Base-by-base conservation (phyloP, 2,329 filamentous ascomycete species). In the Venturia oleaginea region DNA sequence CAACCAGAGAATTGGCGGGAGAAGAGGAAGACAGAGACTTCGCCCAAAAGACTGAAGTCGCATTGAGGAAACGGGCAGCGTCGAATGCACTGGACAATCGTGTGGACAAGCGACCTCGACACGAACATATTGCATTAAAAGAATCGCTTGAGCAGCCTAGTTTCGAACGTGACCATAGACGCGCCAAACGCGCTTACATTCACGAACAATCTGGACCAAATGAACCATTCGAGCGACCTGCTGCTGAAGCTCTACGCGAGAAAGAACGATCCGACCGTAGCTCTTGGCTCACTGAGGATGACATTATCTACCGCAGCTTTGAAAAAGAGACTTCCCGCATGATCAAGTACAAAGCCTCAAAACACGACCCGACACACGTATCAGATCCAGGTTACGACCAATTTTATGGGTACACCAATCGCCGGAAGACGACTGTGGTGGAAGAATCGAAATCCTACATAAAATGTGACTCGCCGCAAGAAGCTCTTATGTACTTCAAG, bases 391-490 rank as follows among this genome's bases (percentile, higher is more conserved):
- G 51, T 3, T 57, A 34, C 15, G 51, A 51, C 11, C 46, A 57
- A n/a, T 57, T 57, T 15, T 57, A 57, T 10, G 46, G 22, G 1
- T 13, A 15, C 11, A 51, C n/a, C 46, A 34, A 19, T 19, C 19
- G 19, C 30, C 27, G 6, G 19, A n/a, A 4, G 15, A 34, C 15
- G 5, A n/a, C 15, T 34, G 51, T 57, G 27, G 51, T 34, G n/a
- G 51, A 57, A 27, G 51, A 57, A 22, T 15, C 51, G 7, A 57
- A 19, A 57, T 57, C 51, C 6, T 57, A 32, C 27, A 32, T 57
- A 2, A 32, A 34, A 34, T 57, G 51, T 57, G 51, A 57, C 51
- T 57, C 51, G 51, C 51, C 51, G 30, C 51, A 57, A 57, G 51
- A 57, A 34, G 51, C 51, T 57, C 30, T 57, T 7, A n/a, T 4